Evolutionary conservation across 768 basidiomycete species (phyloP), one percentile per base, ranked within the genome.

Genomic region (Obba rivulosa): DNA sequence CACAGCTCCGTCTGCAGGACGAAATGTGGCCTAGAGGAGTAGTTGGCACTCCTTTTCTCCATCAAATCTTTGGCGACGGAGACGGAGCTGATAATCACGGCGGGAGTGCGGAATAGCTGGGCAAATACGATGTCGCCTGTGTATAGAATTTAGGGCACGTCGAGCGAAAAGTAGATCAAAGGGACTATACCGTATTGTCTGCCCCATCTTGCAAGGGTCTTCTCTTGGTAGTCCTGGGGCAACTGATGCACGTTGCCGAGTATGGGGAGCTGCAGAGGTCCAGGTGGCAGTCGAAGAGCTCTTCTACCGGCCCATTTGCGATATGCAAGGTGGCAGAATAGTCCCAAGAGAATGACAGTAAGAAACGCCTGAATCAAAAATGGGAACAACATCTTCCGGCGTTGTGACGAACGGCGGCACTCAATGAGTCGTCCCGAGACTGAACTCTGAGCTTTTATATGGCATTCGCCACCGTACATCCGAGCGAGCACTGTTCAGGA

Each of bases 1-100:
- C 37, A 64, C 61, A 65, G 43, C 24, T 65, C 63, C n/a, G 41
- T 28, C 9, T 47, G 31, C 42, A 66, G 50, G 5, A 55, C 39
- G 21, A 62, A 43, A 5, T 21, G 41, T 3, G 62, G 61, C 11
- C 64, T 35, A 42, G 62, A 59, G 2, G 63, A 64, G 41, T 62
- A 66, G 22, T 56, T 57, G 9, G 50, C 47, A 35, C 62, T 57
- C n/a, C 57, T 51, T 56, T 61, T 63, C 13, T 65, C 62, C n/a
- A 66, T 42, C 23, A 64, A 52, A 22, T 63, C 64, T 10, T 46
- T 23, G 5, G 62, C 63, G 20, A 46, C 54, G 23, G 57, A 25
- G 9, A 44, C 36, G 4, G 57, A 59, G 41, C 59, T 64, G 38
- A 66, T 35, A 16, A 64, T 48, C 17, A 64, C 24, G 20, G 57